Base-by-base conservation (phyloP, 495 filamentous ascomycete genomes). In the Penicillium atrosanguineum region DNA sequence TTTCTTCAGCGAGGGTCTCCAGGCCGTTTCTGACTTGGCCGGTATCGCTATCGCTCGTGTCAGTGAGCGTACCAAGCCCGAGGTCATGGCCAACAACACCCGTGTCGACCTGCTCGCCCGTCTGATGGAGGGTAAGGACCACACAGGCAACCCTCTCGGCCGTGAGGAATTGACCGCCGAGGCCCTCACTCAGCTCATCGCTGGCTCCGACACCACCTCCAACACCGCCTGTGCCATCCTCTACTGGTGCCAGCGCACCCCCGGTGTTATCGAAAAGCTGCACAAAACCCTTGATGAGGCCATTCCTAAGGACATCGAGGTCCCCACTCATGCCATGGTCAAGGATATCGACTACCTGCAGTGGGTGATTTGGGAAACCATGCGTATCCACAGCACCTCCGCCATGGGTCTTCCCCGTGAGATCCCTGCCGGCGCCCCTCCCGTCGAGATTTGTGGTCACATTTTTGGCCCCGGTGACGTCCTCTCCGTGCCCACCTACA, bases 181-280 rank as follows among this genome's bases (percentile, higher is more conserved):
- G 68, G 91, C 91, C 0, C 72, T 95, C 19, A 95, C 91, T 1
- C 91, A 95, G 69, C 76, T 96, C 37, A 96, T 96, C 61, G 91
- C 91, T 4, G 91, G 91, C 23, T 89, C 84, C 42, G 91, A 95
- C 67, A 96, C 91, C 0, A 96, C 91, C 3, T 88, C 84, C 54
- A 96, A 96, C 74, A 91, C 91, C 4, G 85, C 85, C 43, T 96
- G 91, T 67, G 90, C 91, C 3, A 81, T 95, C 40, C 79, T 96
- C 15, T 95, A 84, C 76, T 86, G 89, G 78, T 83, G 78, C 23
- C 70, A 86, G 36, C 75, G 77, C 44, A 91, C 87, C 7, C 85
- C 88, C 0, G 82, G 85, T 19, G 89, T 95, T 2, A 64, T 94
- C 7, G 56, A 71, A 47, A 90, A 85, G 65, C 69, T 95, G 50